phyloP scores from a whole-genome alignment of 768 basidiomycete species.

The Floccularia luteovirens region DNA sequence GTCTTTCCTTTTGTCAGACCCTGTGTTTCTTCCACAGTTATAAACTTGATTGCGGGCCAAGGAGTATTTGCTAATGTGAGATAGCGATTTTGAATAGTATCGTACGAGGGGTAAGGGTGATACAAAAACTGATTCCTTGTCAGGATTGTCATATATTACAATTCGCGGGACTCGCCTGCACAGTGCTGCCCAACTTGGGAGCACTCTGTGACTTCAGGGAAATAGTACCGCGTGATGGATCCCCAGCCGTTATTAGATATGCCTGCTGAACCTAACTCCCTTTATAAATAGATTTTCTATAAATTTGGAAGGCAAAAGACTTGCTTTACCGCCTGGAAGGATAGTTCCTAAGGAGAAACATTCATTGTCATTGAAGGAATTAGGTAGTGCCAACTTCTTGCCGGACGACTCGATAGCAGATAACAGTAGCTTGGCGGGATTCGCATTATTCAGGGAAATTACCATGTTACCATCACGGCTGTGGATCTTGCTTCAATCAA shows the following conservation, averaged over 20 bases:
- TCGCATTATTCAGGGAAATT: constrained; percentile 43
- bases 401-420: constrained; percentile 35
- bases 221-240: constrained; percentile 59
- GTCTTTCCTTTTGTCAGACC: too few relatives aligned
- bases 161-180: constrained; percentile 29
- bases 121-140: constrained; percentile 30
- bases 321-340: constrained; percentile 18
- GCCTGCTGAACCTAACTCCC: constrained; percentile 38
- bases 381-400: constrained; percentile 12
- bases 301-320: constrained; percentile 7
- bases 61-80: too few relatives aligned
- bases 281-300: too few relatives aligned
- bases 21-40: too few relatives aligned
- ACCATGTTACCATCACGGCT: constrained; percentile 74
- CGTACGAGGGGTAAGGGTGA: too few relatives aligned
- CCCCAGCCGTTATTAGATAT: constrained; percentile 60
- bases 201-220: constrained; percentile 48
- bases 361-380: constrained; percentile 43
- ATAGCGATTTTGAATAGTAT: too few relatives aligned
- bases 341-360: constrained; percentile 48
- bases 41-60: too few relatives aligned
- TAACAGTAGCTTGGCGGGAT: constrained; percentile 57
- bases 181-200: constrained; percentile 38
- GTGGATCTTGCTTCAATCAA: constrained; percentile 3
- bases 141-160: constrained; percentile 2